Base-by-base conservation (phyloP, 768 basidiomycete species). In the Stropharia rugosoannulata region DNA sequence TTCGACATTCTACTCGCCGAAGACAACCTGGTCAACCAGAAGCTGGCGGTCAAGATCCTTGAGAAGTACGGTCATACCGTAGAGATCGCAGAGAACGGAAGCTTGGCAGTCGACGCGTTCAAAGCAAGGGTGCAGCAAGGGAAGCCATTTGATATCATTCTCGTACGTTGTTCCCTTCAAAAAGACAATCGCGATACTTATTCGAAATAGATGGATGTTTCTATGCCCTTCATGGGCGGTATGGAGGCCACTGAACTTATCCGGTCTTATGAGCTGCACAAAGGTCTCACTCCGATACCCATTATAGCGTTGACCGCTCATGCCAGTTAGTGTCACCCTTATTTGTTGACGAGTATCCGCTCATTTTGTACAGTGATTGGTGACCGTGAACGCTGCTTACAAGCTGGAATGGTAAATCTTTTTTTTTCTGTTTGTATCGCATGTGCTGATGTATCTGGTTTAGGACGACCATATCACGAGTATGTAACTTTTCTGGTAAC, bases 151-250 rank as follows among this genome's bases (percentile, higher is more conserved):
- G 92, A 97, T 70, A 89, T 97, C 61, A 93, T 98, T 59, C 80
- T 98, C 32, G 94, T 95, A 61, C 63, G 90, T 80, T 38, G 3
- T 35, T 49, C 37, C 29, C 10, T 48, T n/a, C 13, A 32, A 9
- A 29, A 13, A 8, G 12, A 56, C 25, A 22, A 29, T 15, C 44
- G 36, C n/a, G 7, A 11, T 15, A 60, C 19, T 29, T 59, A 51
- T 32, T 55, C 55, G 49, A 13, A 54, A 6, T 58, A 96, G 91
- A 98, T 98, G 96, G 95, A 98, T 64, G 89, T 97, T 12, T 97
- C 95, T 10, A 95, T 96, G 93, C 93, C 95, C 5, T 89, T 95
- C 72, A 98, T 98, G 93, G 95, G 95, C 48, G 95, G 96, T 60
- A 93, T 96, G 87, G 95, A 99, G 71, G 93, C 96, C 1, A 99